Conservation (phyloP, 495 filamentous ascomycete genomes). For the Penicillium riverlandense region DNA sequence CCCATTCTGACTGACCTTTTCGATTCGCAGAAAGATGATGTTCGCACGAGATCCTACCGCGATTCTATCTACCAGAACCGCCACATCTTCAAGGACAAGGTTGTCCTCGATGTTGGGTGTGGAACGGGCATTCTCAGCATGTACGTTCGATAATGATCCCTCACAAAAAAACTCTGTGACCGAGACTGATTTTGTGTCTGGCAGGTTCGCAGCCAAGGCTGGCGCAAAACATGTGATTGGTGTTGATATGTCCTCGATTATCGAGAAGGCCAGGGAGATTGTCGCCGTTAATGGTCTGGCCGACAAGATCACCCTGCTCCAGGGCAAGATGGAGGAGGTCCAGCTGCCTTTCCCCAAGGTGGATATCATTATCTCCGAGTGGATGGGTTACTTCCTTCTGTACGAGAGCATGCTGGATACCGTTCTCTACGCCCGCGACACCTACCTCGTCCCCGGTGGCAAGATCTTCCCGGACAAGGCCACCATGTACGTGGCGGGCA, state of each 20-base stretch:
- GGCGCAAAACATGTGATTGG: conserved; percentile 92
- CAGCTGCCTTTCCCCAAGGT: conserved; percentile 78
- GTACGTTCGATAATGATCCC: conserved; percentile 37
- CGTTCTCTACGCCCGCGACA: conserved; percentile 89
- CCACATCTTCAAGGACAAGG: conserved; percentile 94
- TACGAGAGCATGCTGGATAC: conserved; percentile 99
- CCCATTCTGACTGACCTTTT: not conserved
- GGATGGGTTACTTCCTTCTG: conserved; percentile 99
- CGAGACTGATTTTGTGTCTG: conserved; percentile 2
- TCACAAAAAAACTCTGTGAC: not conserved
- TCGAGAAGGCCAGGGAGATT: conserved; percentile 89
- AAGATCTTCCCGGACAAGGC: conserved; percentile 89
- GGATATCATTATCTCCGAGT: conserved; percentile 98
- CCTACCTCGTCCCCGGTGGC: conserved; percentile 75
- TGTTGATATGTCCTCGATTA: conserved; percentile 96
- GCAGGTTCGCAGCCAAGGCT: conserved; percentile 91
- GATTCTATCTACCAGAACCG: conserved; percentile 94
- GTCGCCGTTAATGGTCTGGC: conserved; percentile 78
- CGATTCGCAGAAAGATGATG: conserved; percentile 81
- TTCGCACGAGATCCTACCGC: conserved; percentile 90
- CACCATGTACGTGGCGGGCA: conserved; percentile 81
- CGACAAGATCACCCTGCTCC: conserved; percentile 78
- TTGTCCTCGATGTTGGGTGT: conserved; percentile 96
- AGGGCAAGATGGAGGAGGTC: conserved; percentile 97
- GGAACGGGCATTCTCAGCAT: conserved; percentile 87